Base-by-base conservation (phyloP, 176 grass and related monocot species). In the Carex parvula region DNA sequence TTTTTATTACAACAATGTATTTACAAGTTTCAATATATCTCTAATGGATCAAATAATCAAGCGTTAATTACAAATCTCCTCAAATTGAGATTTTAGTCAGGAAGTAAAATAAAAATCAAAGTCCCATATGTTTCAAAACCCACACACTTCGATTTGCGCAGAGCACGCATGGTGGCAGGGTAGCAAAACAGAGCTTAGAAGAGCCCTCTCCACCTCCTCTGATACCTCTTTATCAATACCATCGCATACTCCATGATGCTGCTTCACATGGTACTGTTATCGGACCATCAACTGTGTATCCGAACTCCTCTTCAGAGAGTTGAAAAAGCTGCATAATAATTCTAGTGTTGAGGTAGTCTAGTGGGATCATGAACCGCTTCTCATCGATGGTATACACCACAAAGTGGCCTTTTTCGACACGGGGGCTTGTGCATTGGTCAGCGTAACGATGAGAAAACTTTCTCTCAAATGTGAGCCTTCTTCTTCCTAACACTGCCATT, bases 361-460 rank as follows among this genome's bases (percentile, higher is more conserved):
- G 24, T 24, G 24, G 24, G 24, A 24, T 24, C 24, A 24, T 24
- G 24, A 24, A 24, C 24, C 24, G 24, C 24, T 24, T 24, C 24
- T 84, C 55, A 0, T 94, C 89, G 0, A 62, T 46, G 0, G 83
- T 79, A 66, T 91, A 91, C 50, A 93, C 41, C 9, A 89, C 53
- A 4, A 82, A 90, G 52, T 90, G 68, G 21, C 88, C 84, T 79
- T 85, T 90, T 16, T 68, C 83, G 15, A 84, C 75, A 21, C 81
- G 80, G 6, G 48, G 22, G 20, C 39, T 87, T 24, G 63, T 84
- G 24, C 64, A 60, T 30, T 79, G 83, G 4, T 41, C 83, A 10
- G 60, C 5, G 24, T 22, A 48, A 18, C 50, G 3, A 41, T 68
- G 13, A 61, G 56, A 62, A 64, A 55, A 56, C 9, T 81, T 58